A percentile compares a stretch with the other conserved stretches of the same genome.
phyloP scores from a whole-genome alignment of 2,329 filamentous ascomycete genomes.

The Aspergillus persii region DNA sequence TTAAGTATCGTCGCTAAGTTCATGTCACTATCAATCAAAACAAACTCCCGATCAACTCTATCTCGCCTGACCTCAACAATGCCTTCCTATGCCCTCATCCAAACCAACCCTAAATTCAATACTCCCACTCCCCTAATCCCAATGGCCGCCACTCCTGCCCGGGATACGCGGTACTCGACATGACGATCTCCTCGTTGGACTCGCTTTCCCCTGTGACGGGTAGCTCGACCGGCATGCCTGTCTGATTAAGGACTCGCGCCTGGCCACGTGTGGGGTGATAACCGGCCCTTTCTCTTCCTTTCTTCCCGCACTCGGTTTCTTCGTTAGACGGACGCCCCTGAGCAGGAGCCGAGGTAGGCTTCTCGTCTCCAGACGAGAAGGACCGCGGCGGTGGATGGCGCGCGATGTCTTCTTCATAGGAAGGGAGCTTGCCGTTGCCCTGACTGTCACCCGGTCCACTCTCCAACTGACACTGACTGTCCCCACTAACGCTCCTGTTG shows the following conservation, averaged over 20 bases:
- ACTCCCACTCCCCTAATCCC: constrained; percentile 19
- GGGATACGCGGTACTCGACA: constrained; percentile 50
- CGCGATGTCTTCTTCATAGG: constrained; percentile 18
- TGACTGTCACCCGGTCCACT: neutral
- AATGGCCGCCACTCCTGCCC: constrained; percentile 48
- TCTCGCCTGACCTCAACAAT: neutral
- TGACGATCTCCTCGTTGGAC: constrained; percentile 46
- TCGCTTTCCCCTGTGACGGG: constrained; percentile 33
- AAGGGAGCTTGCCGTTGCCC: constrained; percentile 6
- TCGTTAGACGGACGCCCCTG: neutral
- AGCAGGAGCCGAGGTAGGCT: neutral
- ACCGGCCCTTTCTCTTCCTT: neutral
- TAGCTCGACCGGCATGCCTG: constrained; percentile 32
- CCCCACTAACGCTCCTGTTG: neutral
- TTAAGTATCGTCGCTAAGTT: neutral
- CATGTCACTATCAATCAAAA: neutral
- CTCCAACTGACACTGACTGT: neutral
- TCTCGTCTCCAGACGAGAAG: constrained; percentile 7
- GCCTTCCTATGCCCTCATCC: neutral
- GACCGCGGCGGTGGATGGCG: neutral
- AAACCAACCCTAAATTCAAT: neutral
- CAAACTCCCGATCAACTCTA: neutral
- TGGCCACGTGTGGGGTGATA: constrained; percentile 22
- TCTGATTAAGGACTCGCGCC: constrained; percentile 21
- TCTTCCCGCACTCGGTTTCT: neutral